These are phyloP conservation scores for Chlamydomonas urium DNA, from an alignment of 139 green algal genomes.

Conservation along the genomic window DNA sequence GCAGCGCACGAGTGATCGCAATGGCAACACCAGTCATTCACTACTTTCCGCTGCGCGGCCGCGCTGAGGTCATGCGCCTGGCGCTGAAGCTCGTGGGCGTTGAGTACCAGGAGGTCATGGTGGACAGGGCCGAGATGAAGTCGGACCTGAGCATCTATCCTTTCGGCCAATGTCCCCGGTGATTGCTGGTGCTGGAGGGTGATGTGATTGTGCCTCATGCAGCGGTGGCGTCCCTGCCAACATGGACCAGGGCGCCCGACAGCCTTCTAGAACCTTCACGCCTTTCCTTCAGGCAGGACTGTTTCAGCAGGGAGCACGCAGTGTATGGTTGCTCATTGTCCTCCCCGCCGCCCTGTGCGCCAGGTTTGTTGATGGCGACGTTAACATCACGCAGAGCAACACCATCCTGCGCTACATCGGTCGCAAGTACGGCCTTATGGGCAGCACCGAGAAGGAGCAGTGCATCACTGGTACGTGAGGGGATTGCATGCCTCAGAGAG, in stretches of 20 bases:
- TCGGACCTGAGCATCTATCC: constrained; percentile 29
- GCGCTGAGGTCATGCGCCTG: constrained; percentile 42
- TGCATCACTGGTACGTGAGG: no score
- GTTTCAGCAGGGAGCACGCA: background rate
- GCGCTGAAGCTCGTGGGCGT: constrained; percentile 30
- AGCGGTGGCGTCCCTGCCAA: no score
- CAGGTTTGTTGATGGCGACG: constrained; percentile 42
- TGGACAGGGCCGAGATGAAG: constrained; percentile 41
- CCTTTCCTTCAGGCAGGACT: background rate
- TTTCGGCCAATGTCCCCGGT: constrained; percentile 40
- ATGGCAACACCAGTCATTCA: constrained; percentile 22
- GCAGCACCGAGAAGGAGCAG: constrained; percentile 29
- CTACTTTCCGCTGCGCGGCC: constrained; percentile 24
- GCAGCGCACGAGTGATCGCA: no score
- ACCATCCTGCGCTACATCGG: constrained; percentile 44
- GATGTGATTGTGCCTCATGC: no score
- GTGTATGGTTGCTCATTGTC: background rate
- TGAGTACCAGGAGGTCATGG: constrained; percentile 24
- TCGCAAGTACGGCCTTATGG: constrained; percentile 43
- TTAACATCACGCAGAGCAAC: constrained; percentile 46
- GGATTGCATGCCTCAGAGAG: no score
- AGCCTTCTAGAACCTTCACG: no score
- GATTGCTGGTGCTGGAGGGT: no score
- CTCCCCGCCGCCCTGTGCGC: no score
- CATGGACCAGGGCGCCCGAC: no score